Evolutionary conservation across 768 basidiomycete species (phyloP).

Genomic region (Boletus edulis): DNA sequence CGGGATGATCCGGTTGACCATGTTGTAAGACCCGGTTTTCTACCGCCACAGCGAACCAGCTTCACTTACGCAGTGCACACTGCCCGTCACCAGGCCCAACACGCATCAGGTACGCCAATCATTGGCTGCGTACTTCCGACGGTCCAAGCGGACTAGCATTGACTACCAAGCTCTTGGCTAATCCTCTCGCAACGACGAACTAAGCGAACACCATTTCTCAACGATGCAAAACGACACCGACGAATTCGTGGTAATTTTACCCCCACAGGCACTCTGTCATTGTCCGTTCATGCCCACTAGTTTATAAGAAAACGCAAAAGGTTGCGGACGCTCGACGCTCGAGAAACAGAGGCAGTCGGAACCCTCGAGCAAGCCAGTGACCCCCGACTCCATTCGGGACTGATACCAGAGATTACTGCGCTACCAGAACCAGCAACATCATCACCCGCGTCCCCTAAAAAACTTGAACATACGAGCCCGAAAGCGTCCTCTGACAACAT

Average conservation of each 20-base stretch:
- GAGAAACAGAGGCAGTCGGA: background rate
- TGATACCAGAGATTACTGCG: slow-evolving; percentile 20
- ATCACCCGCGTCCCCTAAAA: background rate
- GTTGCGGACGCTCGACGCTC: background rate
- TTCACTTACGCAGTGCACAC: too few relatives aligned
- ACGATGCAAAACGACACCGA: slow-evolving; percentile 9
- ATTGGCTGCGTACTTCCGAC: too few relatives aligned
- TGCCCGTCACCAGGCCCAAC: too few relatives aligned
- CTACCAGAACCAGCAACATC: slow-evolving; percentile 8
- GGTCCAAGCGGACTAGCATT: too few relatives aligned
- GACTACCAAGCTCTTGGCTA: too few relatives aligned
- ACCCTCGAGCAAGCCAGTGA: background rate
- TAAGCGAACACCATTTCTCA: background rate
- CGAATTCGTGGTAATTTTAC: slow-evolving; percentile 24
- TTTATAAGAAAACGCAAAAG: slow-evolving; percentile 29
- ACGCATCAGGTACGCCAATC: too few relatives aligned
- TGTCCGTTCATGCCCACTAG: slow-evolving; percentile 5
- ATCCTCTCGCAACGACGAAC: too few relatives aligned
- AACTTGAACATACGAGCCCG: background rate
- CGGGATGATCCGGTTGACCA: too few relatives aligned
- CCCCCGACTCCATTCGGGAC: background rate
- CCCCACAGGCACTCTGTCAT: background rate
- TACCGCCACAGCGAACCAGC: too few relatives aligned
- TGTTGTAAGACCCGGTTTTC: too few relatives aligned
- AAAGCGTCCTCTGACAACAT: background rate